Conservation (phyloP, 345 rosid genomes). For the Cardiospermum halicacabum region DNA sequence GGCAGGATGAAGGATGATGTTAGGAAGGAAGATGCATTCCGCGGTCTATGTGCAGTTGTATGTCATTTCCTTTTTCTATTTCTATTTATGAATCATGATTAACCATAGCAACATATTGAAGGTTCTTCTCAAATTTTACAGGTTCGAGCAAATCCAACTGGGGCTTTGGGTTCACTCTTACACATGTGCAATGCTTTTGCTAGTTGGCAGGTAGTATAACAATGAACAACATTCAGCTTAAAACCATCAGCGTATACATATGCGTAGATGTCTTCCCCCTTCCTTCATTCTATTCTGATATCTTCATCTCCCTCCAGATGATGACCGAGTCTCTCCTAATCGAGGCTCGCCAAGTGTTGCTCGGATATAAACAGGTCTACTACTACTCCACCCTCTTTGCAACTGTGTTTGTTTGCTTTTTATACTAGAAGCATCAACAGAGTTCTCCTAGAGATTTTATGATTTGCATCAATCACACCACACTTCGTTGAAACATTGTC, state of each 20-base stretch:
- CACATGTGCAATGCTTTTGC: conserved; percentile 86
- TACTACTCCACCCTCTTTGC: background rate
- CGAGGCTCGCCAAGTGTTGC: conserved; percentile 86
- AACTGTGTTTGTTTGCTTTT: background rate
- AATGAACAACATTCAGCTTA: background rate
- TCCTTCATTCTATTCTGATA: background rate
- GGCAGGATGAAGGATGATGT: conserved; percentile 91
- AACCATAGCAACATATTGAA: background rate
- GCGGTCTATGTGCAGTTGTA: conserved; percentile 97
- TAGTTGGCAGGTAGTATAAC: conserved; percentile 87
- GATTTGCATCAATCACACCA: too few species aligned
- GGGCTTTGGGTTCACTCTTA: conserved; percentile 82
- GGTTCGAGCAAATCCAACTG: conserved; percentile 90
- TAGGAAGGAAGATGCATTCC: conserved; percentile 97
- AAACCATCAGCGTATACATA: background rate
- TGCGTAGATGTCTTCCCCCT: background rate
- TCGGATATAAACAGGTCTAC: conserved; percentile 84
- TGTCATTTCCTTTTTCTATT: background rate
- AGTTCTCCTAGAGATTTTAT: background rate
- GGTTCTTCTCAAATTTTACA: conserved; percentile 20
- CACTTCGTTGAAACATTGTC: background rate
- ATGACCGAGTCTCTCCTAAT: conserved; percentile 70
- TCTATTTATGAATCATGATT: background rate
- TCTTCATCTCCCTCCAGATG: conserved; percentile 41
- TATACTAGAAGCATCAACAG: background rate